phyloP scores from a whole-genome alignment of 2,329 filamentous ascomycete genomes.

The Exserohilum rostratum region DNA sequence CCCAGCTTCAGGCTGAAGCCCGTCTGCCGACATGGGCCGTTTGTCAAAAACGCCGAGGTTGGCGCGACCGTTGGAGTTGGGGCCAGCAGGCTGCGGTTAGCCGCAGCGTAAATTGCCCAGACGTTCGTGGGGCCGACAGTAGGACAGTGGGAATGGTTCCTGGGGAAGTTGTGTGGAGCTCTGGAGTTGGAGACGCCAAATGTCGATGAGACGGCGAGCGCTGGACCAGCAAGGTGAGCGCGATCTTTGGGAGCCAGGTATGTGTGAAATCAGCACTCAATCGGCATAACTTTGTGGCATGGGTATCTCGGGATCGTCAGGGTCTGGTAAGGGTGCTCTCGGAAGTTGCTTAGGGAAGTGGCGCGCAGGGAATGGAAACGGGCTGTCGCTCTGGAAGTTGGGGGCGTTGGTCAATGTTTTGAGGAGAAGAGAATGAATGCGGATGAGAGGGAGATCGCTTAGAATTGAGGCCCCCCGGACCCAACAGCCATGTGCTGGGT shows the following conservation, averaged over 20 bases:
- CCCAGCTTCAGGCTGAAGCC: constrained; percentile 41
- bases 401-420: constrained; percentile 1
- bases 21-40: constrained; percentile 24
- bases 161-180: no score
- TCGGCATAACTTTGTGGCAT: constrained; percentile 11
- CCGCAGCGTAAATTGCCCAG: constrained; percentile 2
- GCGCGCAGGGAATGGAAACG: constrained; percentile 7
- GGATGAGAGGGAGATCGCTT: constrained; percentile 1
- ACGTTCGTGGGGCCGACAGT: constrained; percentile 5
- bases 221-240: constrained; percentile 4
- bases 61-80: constrained; percentile 4
- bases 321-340: constrained; percentile 5
- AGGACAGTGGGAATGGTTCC: background rate
- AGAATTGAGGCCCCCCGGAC: constrained; percentile 3
- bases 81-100: background rate
- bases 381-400: constrained; percentile 6
- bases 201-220: constrained; percentile 3
- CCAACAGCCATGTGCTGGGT: constrained; percentile 3
- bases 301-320: constrained; percentile 1
- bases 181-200: constrained; percentile 4
- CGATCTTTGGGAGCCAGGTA: background rate
- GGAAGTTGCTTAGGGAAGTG: constrained; percentile 12
- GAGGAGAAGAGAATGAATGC: background rate
- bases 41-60: constrained; percentile 10
- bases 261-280: constrained; percentile 6